These are phyloP conservation scores for Lipomyces sp. DNA, from an alignment of 805 yeast species.

Conservation along the genomic window DNA sequence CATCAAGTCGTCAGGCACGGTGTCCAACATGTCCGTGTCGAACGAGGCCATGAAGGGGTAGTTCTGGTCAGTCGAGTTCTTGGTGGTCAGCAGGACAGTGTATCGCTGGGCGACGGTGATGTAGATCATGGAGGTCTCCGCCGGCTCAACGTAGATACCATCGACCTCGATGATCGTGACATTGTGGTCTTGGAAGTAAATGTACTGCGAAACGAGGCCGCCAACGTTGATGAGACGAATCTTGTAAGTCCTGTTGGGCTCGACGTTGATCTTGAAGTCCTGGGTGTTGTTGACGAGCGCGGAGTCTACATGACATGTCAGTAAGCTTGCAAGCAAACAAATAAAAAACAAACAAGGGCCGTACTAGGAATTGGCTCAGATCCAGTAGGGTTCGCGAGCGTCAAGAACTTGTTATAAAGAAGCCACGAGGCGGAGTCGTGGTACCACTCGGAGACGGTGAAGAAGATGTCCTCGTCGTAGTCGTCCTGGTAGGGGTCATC, in stretches of 20 bases:
- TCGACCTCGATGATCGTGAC: slow-evolving; percentile 88
- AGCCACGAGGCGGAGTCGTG: slow-evolving; percentile 57
- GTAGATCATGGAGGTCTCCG: slow-evolving; percentile 66
- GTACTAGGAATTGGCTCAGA: slow-evolving; percentile 87
- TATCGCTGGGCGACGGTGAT: slow-evolving; percentile 92
- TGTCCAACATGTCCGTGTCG: slow-evolving; percentile 82
- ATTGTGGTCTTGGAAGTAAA: slow-evolving; percentile 84
- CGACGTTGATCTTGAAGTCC: slow-evolving; percentile 70
- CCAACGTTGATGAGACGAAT: slow-evolving; percentile 81
- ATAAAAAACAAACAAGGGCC: background rate
- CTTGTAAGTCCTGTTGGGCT: slow-evolving; percentile 82
- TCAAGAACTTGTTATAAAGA: slow-evolving; percentile 54
- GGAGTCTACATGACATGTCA: slow-evolving; percentile 42
- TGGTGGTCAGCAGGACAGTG: slow-evolving; percentile 72
- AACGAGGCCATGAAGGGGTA: slow-evolving; percentile 79
- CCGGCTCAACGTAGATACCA: slow-evolving; percentile 79
- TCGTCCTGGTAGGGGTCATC: slow-evolving; percentile 56
- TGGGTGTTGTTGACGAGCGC: slow-evolving; percentile 77
- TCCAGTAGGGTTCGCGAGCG: slow-evolving; percentile 86
- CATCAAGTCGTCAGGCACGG: slow-evolving; percentile 57
- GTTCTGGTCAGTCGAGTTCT: slow-evolving; percentile 56
- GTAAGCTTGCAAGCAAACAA: background rate
- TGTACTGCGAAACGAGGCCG: slow-evolving; percentile 85
- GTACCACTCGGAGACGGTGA: slow-evolving; percentile 85
- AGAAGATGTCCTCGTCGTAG: slow-evolving; percentile 72